Percentiles rank a stretch among this genome's conserved stretches.
These are phyloP conservation scores for Sonneratia caseolaris DNA, from an alignment of 345 rosid species.

Conservation along the genomic window DNA sequence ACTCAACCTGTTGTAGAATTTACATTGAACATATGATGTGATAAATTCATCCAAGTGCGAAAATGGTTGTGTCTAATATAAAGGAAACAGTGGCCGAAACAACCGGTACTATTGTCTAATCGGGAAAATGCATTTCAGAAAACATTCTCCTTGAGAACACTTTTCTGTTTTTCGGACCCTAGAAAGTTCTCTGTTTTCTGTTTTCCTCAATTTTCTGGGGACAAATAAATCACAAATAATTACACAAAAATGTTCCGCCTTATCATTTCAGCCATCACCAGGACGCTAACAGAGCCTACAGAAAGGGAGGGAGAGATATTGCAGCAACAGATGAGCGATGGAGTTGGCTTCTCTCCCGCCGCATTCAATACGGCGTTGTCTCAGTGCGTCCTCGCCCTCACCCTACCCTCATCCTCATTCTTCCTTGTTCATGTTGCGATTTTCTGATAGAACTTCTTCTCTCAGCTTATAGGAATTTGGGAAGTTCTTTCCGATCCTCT, in stretches of 20 bases:
- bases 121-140: no score
- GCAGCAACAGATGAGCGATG: constrained; percentile 1
- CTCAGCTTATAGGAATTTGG: not conserved
- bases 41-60: no score
- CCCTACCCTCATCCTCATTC: not conserved
- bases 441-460: not conserved
- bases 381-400: not conserved
- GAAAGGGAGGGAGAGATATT: no score
- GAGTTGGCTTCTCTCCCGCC: constrained; percentile 2
- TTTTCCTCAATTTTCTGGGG: not conserved
- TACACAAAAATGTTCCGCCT: not conserved
- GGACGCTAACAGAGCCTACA: not conserved
- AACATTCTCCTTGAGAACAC: not conserved
- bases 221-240: not conserved
- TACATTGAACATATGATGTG: no score
- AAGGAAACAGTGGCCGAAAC: no score
- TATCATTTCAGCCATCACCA: not conserved
- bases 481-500: not conserved
- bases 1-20: no score
- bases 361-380: not conserved
- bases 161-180: no score
- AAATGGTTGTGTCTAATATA: no score
- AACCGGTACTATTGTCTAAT: no score
- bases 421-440: not conserved
- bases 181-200: no score